Base-by-base conservation (phyloP, 164 flowering plant genomes). In the Protea cynaroides region DNA sequence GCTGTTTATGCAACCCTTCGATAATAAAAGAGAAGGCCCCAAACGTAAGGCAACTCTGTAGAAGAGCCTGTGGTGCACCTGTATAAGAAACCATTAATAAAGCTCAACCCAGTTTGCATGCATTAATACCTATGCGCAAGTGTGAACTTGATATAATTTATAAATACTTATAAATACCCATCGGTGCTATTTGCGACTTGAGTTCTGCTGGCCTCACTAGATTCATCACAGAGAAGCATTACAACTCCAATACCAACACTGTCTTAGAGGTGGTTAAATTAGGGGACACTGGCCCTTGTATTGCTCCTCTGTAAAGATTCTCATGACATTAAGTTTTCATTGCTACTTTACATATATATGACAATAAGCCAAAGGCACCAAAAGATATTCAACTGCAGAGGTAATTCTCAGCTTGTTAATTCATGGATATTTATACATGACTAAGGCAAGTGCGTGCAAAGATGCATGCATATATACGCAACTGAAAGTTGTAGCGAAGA, bases 61-160 rank as follows among this genome's bases (percentile, higher is more conserved):
- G 77, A 58, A 93, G 89, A 58, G 85, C 85, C 67, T 77, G 86
- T 9, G 98, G 98, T 29, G 96, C 80, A 70, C 98, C 98, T 93
- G 82, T 62, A 67, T 25, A 55, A 62, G 13, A 18, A 43, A 43
- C 2, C 56, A 24, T 8, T 43, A 63, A 40, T 25, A 65, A 50
- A 40, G 29, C 24, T 64, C 60, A 65, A 11, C 19, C 19, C 37
- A 34, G 18, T 14, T 8, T 36, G 6, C 10, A 8, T 25, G 60
- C 60, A 25, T 29, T 10, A 40, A 57, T 57, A 34, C 19, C 3
- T 57, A 2, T 15, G 17, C 7, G 21, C 18, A 15, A 15, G 0
- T 18, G 19, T 12, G 52, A n/a, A 15, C 19, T 15, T 4, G 19
- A 17, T 2, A 46, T 2, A 46, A 2, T 2, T 46, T 46, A 46